Evolutionary conservation across 768 basidiomycete species (phyloP).

Genomic region (Cyclocybe aegerita): DNA sequence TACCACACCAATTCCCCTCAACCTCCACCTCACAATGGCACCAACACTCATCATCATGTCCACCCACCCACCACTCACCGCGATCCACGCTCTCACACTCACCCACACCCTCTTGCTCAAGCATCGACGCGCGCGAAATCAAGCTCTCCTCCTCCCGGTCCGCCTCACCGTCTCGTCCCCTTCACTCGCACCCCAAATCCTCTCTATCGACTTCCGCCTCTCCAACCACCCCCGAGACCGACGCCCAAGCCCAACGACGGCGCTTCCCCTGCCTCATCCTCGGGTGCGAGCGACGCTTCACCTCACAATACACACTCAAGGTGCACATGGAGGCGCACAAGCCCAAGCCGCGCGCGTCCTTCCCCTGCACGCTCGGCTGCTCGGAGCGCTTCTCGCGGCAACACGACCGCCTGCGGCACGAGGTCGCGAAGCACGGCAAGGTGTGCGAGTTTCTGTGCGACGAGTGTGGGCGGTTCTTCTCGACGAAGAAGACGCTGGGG

Average conservation of each 20-base stretch:
- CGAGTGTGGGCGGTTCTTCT: constrained; percentile 54
- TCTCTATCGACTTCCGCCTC: constrained; percentile 31
- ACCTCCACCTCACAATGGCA: constrained; percentile 18
- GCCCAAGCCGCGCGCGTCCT: constrained; percentile 46
- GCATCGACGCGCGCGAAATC: constrained; percentile 20
- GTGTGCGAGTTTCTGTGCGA: constrained; percentile 54
- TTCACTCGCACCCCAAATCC: not conserved
- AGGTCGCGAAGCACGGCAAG: constrained; percentile 58
- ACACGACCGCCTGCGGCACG: constrained; percentile 56
- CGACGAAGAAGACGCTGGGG: constrained; percentile 48
- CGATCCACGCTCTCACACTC: constrained; percentile 20
- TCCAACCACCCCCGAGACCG: constrained; percentile 30
- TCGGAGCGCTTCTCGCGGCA: constrained; percentile 54
- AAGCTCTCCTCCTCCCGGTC: constrained; percentile 13
- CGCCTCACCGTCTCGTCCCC: constrained; percentile 8
- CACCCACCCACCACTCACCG: constrained; percentile 14
- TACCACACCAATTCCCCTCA: constrained; percentile 22
- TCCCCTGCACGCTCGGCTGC: constrained; percentile 55
- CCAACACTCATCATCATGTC: constrained; percentile 11
- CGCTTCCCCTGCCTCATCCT: constrained; percentile 48
- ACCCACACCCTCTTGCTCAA: constrained; percentile 26
- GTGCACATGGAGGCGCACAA: constrained; percentile 58
- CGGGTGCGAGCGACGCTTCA: constrained; percentile 49
- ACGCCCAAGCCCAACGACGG: constrained; percentile 32
- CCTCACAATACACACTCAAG: constrained; percentile 52